Evolutionary conservation across 495 filamentous ascomycete species (phyloP), one percentile per base, ranked within the genome.

Genomic region (Pyrenula aspistea): DNA sequence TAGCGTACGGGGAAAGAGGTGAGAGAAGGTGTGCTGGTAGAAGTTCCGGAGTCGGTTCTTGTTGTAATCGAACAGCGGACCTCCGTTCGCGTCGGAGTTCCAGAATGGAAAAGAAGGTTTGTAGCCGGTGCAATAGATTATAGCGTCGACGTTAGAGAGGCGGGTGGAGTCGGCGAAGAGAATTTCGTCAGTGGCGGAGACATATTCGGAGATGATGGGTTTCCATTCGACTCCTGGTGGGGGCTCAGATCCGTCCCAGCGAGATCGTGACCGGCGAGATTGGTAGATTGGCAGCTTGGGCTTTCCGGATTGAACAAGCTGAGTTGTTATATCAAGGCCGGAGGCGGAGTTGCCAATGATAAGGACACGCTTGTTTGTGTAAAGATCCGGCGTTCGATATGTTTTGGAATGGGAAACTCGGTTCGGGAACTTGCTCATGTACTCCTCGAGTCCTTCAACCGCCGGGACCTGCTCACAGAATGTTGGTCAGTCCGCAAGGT

Each of bases 71-170:
- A 60, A 77, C 15, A 79, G 55, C 19, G 62, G 60, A 0, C 60
- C 53, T 2, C 73, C 76, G 55, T 73, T 74, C 1, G 61, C 59
- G 2, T 58, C 55, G n/a, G 19, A 42, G 57, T 76, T 73, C 76
- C 75, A 77, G 57, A 76, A 78, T 8, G 76, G 73, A 55, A 71
- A 77, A 2, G 74, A 77, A 1, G 68, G 48, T 49, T 67, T 65
- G 59, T 79, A 79, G 0, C 76, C 76, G 0, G 76, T 77, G 57
- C 68, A 73, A 62, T 79, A 79, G 47, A 78, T 71, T 12, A 79
- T 68, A 1, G 62, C 54, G 52, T 77, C 75, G 42, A 79, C 61
- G 51, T 70, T 70, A 48, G 61, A 59, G 2, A 75, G 59, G 47
- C 62, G 49, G 11, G 71, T 68, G 31, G 61, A 68, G 57, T 79